Conservation (phyloP, 208 protist species). For the Naegleria fowleri region DNA sequence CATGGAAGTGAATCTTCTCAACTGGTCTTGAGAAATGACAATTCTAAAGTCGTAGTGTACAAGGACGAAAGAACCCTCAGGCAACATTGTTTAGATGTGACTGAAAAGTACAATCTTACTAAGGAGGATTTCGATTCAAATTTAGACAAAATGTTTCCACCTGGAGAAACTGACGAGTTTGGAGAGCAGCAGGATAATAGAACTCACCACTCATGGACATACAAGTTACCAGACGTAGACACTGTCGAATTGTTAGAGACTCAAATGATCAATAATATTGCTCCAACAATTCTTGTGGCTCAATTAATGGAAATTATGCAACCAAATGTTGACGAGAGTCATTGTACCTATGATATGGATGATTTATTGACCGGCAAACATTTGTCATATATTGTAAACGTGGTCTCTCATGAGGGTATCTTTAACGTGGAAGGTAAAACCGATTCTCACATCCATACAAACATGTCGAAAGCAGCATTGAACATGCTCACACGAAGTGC, state of each 20-base stretch:
- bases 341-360: background rate
- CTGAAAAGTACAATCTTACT: background rate
- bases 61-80: background rate
- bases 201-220: background rate
- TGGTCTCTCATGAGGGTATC: slow-evolving; percentile 32
- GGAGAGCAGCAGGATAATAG: background rate
- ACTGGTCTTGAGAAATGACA: background rate
- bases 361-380: background rate
- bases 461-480: slow-evolving; percentile 96
- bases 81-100: background rate
- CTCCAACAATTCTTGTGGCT: background rate
- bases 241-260: slow-evolving; percentile 21
- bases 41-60: background rate
- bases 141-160: background rate
- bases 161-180: background rate
- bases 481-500: slow-evolving; percentile 97
- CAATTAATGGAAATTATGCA: background rate
- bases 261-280: slow-evolving; percentile 25
- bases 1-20: background rate
- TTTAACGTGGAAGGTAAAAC: slow-evolving; percentile 61
- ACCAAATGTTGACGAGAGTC: background rate
- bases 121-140: background rate
- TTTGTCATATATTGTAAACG: background rate
- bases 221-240: background rate
- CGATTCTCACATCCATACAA: slow-evolving; percentile 87